Evolutionary conservation across 164 flowering plant genomes (phyloP), one percentile per base, ranked within the genome.

Genomic region (Liquidambar formosana): DNA sequence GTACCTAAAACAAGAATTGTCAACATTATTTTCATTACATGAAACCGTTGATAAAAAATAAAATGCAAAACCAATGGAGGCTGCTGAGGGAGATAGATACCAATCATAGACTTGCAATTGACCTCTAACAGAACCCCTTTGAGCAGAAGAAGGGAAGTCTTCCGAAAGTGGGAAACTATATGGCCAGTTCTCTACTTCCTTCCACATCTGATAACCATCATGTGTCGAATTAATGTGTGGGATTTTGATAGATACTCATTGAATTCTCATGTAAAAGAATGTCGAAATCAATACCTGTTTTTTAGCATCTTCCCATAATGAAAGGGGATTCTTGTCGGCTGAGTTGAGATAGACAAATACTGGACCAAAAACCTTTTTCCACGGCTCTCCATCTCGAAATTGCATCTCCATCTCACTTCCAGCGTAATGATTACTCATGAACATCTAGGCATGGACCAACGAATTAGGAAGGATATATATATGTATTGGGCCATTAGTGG

Each of bases 111-210:
- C 82, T 13, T 65, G 69, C 63, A 89, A 65, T 58, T 77, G 78
- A 16, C 93, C 93, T 12, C 16, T 66, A 5, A 89, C 79, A 21
- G 21, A 14, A 23, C 91, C 93, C 0, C 93, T 67, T 63, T 80
- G 72, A 49, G 73, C 66, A 0, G 77, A 69, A 25, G 19, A 10
- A 16, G 74, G 81, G 71, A 69, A 89, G 67, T 89, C 89, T 12
- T 68, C 71, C 0, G 89, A 87, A 21, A 71, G 73, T 5, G 88
- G 88, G 70, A 89, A 89, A 59, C 38, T 28, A 49, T 87, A 87
- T 0, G 93, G 93, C 93, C 93, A 89, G 21, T 58, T 80, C 47
- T 79, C 63, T 5, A 64, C 77, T 78, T 89, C 88, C 21, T 43
- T 64, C 14, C 51, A 15, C 87, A 80, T 76, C 93, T 89, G 71